Evolutionary conservation across 192 early-diverging fungal species (phyloP), one percentile per base, ranked within the genome.

Genomic region (Backusella liffmaniae): DNA sequence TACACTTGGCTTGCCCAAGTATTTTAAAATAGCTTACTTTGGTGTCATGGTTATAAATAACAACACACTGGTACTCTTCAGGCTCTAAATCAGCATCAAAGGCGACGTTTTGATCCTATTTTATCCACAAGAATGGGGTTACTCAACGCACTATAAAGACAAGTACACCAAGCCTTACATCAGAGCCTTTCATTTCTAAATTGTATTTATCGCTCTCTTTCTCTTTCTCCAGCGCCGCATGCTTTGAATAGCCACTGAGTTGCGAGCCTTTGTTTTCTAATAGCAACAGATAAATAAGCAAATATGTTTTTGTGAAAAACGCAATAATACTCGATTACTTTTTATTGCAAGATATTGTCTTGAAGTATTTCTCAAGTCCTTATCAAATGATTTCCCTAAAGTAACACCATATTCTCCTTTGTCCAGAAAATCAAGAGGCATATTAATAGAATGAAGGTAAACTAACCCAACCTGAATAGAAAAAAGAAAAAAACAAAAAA

Each of bases 41-140:
- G 16, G 32, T 68, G 32, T 68, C 67, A n/a, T 68, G 34, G 67
- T 68, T 68, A 37, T 68, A 68, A 36, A 68, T 68, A 16, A 68
- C 18, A 23, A 68, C 35, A 68, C 67, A 68, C n/a, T 68, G 32
- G 35, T 36, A 68, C n/a, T 68, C 67, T 68, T 68, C 67, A n/a
- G 67, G 32, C 10, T 34, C 32, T 16, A 68, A n/a, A n/a, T 68
- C 67, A 36, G 67, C 67, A 21, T 68, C 67, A 37, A 36, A 68
- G n/a, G 35, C n/a, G 9, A 68, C 35, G 37, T 68, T 68, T 36
- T 35, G 67, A n/a, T 34, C 35, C 67, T 68, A 66, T 23, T 13
- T 34, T 56, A 32, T 29, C 12, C 10, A 66, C 12, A 66, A 66
- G 65, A 10, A 66, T 12, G 13, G 21, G 23, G 23, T 13, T 66